A percentile compares a stretch with the other conserved stretches of the same genome.
Evolutionary conservation across 805 yeast species (phyloP).

Genomic region (Metschnikowia similis): DNA sequence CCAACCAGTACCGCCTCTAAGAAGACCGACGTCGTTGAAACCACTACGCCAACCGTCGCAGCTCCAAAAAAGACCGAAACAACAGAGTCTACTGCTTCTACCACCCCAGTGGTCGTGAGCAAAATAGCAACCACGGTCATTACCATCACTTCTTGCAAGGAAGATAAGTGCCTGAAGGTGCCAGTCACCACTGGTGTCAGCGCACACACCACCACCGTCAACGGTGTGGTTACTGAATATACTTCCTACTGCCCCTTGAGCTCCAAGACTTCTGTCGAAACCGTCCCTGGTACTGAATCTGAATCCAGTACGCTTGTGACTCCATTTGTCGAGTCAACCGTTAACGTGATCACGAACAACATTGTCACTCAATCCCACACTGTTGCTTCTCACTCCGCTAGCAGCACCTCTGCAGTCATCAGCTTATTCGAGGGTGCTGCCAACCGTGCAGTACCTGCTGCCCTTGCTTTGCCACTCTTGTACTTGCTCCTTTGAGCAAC

Average conservation of each 20-base stretch:
- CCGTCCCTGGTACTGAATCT: not conserved
- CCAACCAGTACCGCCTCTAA: too few species aligned
- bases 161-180: conserved; percentile 24
- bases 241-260: conserved; percentile 15
- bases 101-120: not conserved
- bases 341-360: conserved; percentile 41
- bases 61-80: not conserved
- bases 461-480: conserved; percentile 21
- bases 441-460: conserved; percentile 21
- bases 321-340: conserved; percentile 16
- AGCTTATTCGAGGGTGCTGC: conserved; percentile 30
- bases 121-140: conserved; percentile 17
- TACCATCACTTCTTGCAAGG: conserved; percentile 39
- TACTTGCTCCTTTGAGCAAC: conserved; percentile 14
- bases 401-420: conserved; percentile 5
- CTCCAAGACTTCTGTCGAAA: not conserved
- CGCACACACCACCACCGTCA: conserved; percentile 10
- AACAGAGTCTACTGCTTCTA: not conserved
- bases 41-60: too few species aligned
- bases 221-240: conserved; percentile 10
- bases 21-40: too few species aligned
- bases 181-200: conserved; percentile 17
- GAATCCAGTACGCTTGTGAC: not conserved
- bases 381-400: conserved; percentile 9
- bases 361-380: conserved; percentile 33